Evolutionary conservation across 2,329 filamentous ascomycete species (phyloP).

Genomic region (Alternaria consortialis): DNA sequence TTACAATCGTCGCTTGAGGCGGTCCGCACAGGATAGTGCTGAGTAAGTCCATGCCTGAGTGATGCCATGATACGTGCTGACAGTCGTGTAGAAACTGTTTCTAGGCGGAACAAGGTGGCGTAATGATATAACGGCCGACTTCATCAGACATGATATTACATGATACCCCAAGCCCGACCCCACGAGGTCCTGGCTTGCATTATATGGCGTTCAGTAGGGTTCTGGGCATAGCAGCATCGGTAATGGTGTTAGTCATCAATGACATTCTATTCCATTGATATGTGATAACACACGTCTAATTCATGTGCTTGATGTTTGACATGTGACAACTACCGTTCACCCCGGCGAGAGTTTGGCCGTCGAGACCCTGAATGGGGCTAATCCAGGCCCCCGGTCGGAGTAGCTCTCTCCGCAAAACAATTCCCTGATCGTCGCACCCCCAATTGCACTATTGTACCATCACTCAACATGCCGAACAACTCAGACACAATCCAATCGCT

Average conservation of each 20-base stretch:
- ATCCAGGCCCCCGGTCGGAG: conserved; percentile 19
- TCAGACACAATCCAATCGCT: conserved; percentile 43
- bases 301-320: neutral
- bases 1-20: conserved; percentile 82
- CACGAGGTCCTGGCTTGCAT: conserved; percentile 32
- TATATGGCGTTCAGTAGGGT: conserved; percentile 29
- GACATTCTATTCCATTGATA: neutral
- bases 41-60: conserved; percentile 48
- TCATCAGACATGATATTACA: conserved; percentile 35
- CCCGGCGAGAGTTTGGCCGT: neutral
- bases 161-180: conserved; percentile 39
- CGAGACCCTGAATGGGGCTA: conserved; percentile 20
- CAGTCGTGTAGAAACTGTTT: conserved; percentile 32
- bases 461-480: conserved; percentile 25
- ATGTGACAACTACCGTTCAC: neutral
- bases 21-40: conserved; percentile 71
- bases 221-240: conserved; percentile 22
- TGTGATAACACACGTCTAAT: neutral
- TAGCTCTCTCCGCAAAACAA: conserved; percentile 29
- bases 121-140: conserved; percentile 30
- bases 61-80: neutral
- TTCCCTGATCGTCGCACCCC: conserved; percentile 19
- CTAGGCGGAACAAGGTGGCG: conserved; percentile 15
- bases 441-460: conserved; percentile 19
- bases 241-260: conserved; percentile 11